Evolutionary conservation across 1,139 yeast species (phyloP).

Genomic region (Yamadazyma jaroonii): DNA sequence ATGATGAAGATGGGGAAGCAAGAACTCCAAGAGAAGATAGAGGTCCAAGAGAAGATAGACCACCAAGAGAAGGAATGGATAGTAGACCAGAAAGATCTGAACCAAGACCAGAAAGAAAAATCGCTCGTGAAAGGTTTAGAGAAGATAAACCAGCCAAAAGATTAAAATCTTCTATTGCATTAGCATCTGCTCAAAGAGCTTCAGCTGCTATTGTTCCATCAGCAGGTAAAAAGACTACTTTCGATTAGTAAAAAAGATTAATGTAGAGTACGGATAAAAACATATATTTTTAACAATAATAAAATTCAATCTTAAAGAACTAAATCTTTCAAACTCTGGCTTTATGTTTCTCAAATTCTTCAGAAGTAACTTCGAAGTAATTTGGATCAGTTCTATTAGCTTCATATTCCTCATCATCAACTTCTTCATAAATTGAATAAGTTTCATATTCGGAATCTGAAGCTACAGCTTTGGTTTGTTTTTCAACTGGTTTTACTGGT

Average conservation of each 20-base stretch:
- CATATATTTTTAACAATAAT: slow-evolving; percentile 3
- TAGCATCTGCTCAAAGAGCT: slow-evolving; percentile 87
- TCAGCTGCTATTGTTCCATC: slow-evolving; percentile 88
- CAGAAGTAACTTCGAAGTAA: slow-evolving; percentile 45
- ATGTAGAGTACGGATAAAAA: slow-evolving; percentile 2
- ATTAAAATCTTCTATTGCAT: slow-evolving; percentile 79
- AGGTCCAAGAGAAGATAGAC: slow-evolving; percentile 1
- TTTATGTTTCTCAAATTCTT: slow-evolving; percentile 31
- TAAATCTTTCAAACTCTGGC: slow-evolving; percentile 4
- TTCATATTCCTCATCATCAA: slow-evolving; percentile 47
- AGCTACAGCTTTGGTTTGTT: slow-evolving; percentile 7
- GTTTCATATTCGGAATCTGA: slow-evolving; percentile 28
- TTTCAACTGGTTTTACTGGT: slow-evolving; percentile 11
- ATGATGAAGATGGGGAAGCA: slow-evolving; percentile 13
- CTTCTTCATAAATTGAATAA: slow-evolving; percentile 50
- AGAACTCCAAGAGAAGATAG: slow-evolving; percentile 5
- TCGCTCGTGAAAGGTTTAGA: slow-evolving; percentile 3
- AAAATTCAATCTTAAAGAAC: neutral
- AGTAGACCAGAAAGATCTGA: neutral
- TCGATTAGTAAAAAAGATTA: slow-evolving; percentile 32
- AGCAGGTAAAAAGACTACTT: slow-evolving; percentile 82
- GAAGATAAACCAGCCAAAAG: slow-evolving; percentile 34
- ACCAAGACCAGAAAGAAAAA: slow-evolving; percentile 2
- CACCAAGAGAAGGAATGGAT: neutral
- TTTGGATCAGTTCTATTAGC: slow-evolving; percentile 45